Evolutionary conservation across 192 early-diverging fungal species (phyloP).

Genomic region (Umbelopsis sp.): DNA sequence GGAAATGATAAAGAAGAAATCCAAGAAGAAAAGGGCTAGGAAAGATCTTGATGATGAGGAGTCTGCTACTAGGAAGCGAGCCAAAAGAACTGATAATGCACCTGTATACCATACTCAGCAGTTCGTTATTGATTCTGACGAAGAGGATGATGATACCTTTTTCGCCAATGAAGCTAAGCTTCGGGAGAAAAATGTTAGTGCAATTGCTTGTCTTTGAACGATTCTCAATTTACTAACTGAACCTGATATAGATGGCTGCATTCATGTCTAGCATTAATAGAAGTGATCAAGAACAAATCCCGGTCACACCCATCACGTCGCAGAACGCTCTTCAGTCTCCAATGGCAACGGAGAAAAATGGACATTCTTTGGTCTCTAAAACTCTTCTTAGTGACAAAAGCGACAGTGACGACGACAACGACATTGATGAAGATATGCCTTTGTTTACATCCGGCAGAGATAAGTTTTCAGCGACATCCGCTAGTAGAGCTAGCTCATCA

Average conservation of each 20-base stretch:
- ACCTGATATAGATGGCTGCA: slow-evolving; percentile 6
- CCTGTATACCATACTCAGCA: slow-evolving; percentile 39
- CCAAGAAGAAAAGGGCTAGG: slow-evolving; percentile 25
- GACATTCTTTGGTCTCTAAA: too few relatives aligned
- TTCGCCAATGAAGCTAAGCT: neutral
- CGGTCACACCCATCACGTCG: too few relatives aligned
- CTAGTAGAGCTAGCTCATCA: neutral
- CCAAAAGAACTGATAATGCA: neutral
- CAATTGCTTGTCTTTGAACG: too few relatives aligned
- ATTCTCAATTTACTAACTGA: neutral
- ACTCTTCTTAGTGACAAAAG: neutral
- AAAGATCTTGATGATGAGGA: slow-evolving; percentile 13
- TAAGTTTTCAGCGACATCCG: neutral
- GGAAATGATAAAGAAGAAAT: slow-evolving; percentile 27
- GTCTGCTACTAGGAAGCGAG: slow-evolving; percentile 16
- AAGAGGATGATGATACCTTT: slow-evolving; percentile 30
- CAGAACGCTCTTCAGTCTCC: too few relatives aligned
- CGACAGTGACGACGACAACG: slow-evolving; percentile 27
- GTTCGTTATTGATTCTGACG: slow-evolving; percentile 57
- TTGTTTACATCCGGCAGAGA: slow-evolving; percentile 10
- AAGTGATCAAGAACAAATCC: neutral
- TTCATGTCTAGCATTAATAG: neutral
- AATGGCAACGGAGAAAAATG: too few relatives aligned
- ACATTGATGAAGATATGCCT: slow-evolving; percentile 38
- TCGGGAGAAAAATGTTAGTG: neutral